Base-by-base conservation (phyloP, 192 early-diverging fungal species). In the Geosiphon pyriformis region DNA sequence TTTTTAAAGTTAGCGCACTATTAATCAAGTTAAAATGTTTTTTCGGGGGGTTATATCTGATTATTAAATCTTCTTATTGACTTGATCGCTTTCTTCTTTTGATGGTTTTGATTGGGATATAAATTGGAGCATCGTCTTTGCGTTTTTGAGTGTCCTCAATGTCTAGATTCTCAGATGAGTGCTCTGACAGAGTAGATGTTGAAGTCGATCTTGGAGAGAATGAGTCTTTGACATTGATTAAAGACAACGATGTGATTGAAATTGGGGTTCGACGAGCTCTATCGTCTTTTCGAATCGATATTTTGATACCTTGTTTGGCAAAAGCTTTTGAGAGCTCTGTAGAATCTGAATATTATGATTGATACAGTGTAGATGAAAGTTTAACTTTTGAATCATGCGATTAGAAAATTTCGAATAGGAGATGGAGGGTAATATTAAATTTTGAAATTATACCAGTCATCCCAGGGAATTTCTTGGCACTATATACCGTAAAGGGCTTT, bases 381-480 rank as follows among this genome's bases (percentile, higher is more conserved):
- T n/a, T 7, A 65, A 37, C 2, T 31, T 26, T 29, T 33, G 15
- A 3, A 33, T 17, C 10, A 2, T 8, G 64, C 20, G 26, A 69
- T 18, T 25, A 61, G 18, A 23, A 20, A 69, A 37, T 69, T 34
- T 4, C 32, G 33, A 26, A 18, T n/a, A 17, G 33, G 17, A 26
- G 12, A 17, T 27, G 4, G 23, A 15, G 37, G 22, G 4, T 34
- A 58, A 22, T 50, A 59, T 31, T n/a, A 25, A 57, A 29, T 46
- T 4, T 23, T 0, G 10, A n/a, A n/a, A n/a, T n/a, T 58, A 35
- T 72, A 77, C 76, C 72, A n/a, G 84, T 89, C 87, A 91, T 89
- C 4, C 89, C 89, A 2, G 89, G 89, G 70, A 91, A 91, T 46
- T 82, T 80, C 64, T 91, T 91, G 31, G 87, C 89, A 35, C 86